These are phyloP conservation scores for Kickxella alabastrina DNA, from an alignment of 192 early-diverging fungal genomes.

Conservation along the genomic window DNA sequence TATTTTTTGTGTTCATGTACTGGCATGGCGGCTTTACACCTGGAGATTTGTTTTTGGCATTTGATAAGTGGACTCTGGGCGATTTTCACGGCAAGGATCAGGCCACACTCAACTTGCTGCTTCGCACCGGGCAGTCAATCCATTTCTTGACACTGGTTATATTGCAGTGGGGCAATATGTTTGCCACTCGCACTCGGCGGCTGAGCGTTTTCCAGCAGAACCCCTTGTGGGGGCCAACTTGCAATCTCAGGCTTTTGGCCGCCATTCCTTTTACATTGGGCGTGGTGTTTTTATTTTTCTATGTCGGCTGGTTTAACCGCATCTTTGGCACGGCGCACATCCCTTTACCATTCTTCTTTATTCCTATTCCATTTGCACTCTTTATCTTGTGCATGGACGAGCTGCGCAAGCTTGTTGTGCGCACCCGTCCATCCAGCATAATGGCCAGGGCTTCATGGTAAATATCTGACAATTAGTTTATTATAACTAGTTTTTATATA, in stretches of 20 bases:
- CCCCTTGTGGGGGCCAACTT: conserved; percentile 37
- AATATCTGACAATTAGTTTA: too few relatives aligned
- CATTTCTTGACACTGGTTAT: conserved; percentile 53
- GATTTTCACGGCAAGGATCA: conserved; percentile 44
- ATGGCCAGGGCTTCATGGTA: not conserved
- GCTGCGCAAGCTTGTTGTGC: not conserved
- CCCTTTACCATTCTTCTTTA: conserved; percentile 21
- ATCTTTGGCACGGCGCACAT: conserved; percentile 54
- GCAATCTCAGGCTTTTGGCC: conserved; percentile 26
- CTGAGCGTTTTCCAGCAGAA: conserved; percentile 42
- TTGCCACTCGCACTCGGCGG: conserved; percentile 41
- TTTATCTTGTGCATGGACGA: not conserved
- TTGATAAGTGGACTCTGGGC: conserved; percentile 42
- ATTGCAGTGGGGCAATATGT: conserved; percentile 51
- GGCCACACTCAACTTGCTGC: conserved; percentile 26
- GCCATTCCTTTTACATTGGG: conserved; percentile 29
- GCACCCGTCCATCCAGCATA: not conserved
- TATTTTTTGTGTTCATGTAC: conserved; percentile 62
- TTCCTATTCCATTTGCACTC: not conserved
- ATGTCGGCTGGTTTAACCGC: conserved; percentile 23
- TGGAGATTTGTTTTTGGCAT: conserved; percentile 45
- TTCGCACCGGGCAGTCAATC: conserved; percentile 56
- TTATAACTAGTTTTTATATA: too few relatives aligned
- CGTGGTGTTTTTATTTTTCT: conserved; percentile 26
- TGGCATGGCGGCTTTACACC: conserved; percentile 53